Base-by-base conservation (phyloP, 129 eudicot species). In the Escallonia rubra region DNA sequence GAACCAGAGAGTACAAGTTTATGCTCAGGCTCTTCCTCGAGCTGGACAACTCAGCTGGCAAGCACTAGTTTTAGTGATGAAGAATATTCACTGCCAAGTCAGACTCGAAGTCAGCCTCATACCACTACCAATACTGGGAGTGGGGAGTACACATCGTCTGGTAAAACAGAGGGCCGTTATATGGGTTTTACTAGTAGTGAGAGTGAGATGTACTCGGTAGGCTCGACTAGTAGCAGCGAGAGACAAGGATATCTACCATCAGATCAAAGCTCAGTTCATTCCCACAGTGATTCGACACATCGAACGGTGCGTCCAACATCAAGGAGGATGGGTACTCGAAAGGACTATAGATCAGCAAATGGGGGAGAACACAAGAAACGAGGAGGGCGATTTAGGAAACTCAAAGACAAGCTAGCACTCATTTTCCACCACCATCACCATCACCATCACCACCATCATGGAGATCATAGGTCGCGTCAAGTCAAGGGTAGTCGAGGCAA, bases 341-440 rank as follows among this genome's bases (percentile, higher is more conserved):
- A 61, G 73, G 55, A 65, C 50, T 52, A 51, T 14, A 64, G 53
- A 41, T 66, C 40, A 57, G 53, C 53, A 3, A 41, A 69, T 10
- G 38, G 50, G 67, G 67, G 48, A 70, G 68, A 65, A 62, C 45
- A 68, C 6, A 67, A 53, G 51, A 72, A 66, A 66, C 75, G 69
- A 58, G 43, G 4, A 2, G 90, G 88, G 39, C 23, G 72, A 45
- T 78, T 79, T 40, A 76, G 47, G 59, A 85, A 79, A 68, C 70
- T 90, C 53, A 82, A 84, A 76, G 88, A 85, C 70, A 85, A 74
- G 65, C 72, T 90, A 16, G 87, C 86, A 43, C 59, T 80, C 73
- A 75, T 90, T 55, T 85, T 87, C 72, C 92, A 82, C 75, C 87
- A 89, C 43, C 91, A 87, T 60, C 95, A 86, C 39, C 93, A 83